Percentiles rank a stretch among this genome's conserved stretches.
Evolutionary conservation across 2,329 filamentous ascomycete genomes (phyloP).

Genomic region (Pseudogymnoascus sp.): DNA sequence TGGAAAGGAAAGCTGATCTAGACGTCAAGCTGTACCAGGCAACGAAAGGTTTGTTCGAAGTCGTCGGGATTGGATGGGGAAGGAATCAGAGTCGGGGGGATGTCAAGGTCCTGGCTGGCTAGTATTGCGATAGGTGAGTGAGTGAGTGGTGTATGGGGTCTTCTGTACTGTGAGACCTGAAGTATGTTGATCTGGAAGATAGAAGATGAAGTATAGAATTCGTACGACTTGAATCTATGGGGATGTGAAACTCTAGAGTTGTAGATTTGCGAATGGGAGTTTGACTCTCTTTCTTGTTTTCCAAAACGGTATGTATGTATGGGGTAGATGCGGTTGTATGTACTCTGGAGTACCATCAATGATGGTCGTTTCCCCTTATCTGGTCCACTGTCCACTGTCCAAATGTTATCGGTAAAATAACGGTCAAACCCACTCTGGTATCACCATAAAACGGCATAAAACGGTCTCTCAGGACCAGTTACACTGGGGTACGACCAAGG

Average conservation of each 20-base stretch:
- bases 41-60: background rate
- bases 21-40: background rate
- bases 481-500: background rate
- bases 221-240: background rate
- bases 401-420: constrained; percentile 7
- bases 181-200: background rate
- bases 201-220: background rate
- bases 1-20: background rate
- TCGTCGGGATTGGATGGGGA: background rate
- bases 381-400: background rate
- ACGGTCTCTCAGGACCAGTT: background rate
- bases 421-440: background rate
- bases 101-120: background rate
- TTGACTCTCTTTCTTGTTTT: background rate
- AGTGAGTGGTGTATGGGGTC: background rate
- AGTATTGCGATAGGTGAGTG: background rate
- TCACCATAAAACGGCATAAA: constrained; percentile 2
- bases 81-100: background rate
- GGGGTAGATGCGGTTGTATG: background rate
- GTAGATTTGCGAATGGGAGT: constrained; percentile 2
- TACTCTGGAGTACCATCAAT: constrained; percentile 5
- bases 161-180: background rate
- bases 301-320: background rate
- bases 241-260: constrained; percentile 1
- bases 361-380: constrained; percentile 7